Evolutionary conservation across 805 yeast genomes (phyloP).

Genomic region (Starmera pachycereana): DNA sequence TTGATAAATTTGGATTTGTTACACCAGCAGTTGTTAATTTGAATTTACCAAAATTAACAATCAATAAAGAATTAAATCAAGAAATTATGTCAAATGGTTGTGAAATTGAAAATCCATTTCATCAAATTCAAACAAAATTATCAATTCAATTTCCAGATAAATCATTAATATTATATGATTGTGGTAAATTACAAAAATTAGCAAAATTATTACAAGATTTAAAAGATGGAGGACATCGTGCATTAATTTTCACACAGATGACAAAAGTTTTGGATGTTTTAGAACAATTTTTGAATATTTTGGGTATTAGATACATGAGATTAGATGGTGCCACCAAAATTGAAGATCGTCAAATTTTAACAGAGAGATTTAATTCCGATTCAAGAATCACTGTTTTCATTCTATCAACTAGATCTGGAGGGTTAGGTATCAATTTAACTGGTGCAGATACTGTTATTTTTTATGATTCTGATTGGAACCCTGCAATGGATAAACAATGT

Average conservation of each 20-base stretch:
- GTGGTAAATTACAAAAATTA: conserved; percentile 89
- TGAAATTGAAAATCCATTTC: conserved; percentile 44
- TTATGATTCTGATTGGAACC: conserved; percentile 98
- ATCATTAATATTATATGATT: conserved; percentile 82
- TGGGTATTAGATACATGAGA: conserved; percentile 90
- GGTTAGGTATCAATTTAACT: conserved; percentile 91
- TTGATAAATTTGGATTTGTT: conserved; percentile 73
- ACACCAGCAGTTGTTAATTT: conserved; percentile 81
- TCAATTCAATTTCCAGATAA: conserved; percentile 97
- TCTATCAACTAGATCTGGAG: conserved; percentile 93
- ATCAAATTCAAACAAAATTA: conserved; percentile 72
- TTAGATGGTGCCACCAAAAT: conserved; percentile 96
- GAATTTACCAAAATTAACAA: conserved; percentile 47
- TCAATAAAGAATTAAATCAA: conserved; percentile 28
- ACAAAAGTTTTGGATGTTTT: conserved; percentile 89
- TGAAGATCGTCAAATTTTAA: conserved; percentile 90
- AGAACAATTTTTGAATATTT: conserved; percentile 87
- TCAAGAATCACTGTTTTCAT: conserved; percentile 82
- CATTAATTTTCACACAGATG: conserved; percentile 95
- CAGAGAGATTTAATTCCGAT: conserved; percentile 88
- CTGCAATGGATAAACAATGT: conserved; percentile 98
- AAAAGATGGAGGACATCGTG: conserved; percentile 84
- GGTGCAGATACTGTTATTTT: conserved; percentile 99
- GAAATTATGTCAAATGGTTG: conserved; percentile 21
- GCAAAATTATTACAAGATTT: conserved; percentile 68